These are phyloP conservation scores for Rubroboletus pulcherrimus DNA, from an alignment of 768 basidiomycete species.

Conservation along the genomic window DNA sequence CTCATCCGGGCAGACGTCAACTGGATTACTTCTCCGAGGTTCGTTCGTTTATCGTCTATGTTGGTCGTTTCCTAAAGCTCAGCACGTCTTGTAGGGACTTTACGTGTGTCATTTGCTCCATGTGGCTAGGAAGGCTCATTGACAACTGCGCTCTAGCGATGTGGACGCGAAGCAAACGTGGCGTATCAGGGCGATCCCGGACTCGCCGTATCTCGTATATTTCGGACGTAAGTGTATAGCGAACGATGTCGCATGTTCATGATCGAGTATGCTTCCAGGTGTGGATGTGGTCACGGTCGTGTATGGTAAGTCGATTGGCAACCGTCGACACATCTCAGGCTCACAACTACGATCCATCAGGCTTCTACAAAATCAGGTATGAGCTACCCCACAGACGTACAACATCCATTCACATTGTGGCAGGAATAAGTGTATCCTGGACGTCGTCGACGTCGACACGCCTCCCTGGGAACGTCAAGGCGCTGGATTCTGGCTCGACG, in stretches of 20 bases:
- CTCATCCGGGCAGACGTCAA: constrained; percentile 74
- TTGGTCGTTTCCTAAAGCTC: background rate
- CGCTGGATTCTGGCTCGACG: constrained; percentile 77
- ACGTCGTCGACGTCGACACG: constrained; percentile 73
- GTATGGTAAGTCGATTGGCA: constrained; percentile 49
- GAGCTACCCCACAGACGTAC: background rate
- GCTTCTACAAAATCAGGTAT: constrained; percentile 78
- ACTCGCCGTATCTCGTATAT: constrained; percentile 52
- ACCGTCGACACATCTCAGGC: background rate
- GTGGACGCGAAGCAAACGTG: constrained; percentile 74
- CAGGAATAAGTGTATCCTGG: constrained; percentile 64
- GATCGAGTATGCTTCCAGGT: constrained; percentile 34
- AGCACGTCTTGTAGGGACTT: constrained; percentile 50
- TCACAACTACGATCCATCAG: constrained; percentile 32
- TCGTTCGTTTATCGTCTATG: constrained; percentile 1
- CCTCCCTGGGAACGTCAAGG: constrained; percentile 74
- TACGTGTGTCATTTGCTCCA: constrained; percentile 47
- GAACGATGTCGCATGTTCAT: background rate
- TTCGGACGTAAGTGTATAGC: constrained; percentile 61
- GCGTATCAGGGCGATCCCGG: constrained; percentile 64
- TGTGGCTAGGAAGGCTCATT: background rate
- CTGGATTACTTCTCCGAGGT: constrained; percentile 77
- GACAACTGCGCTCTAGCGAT: constrained; percentile 43
- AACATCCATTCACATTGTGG: background rate
- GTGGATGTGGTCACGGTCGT: constrained; percentile 65